Evolutionary conservation across 345 rosid genomes (phyloP), one percentile per base, ranked within the genome.

Genomic region (Trapa incisa): DNA sequence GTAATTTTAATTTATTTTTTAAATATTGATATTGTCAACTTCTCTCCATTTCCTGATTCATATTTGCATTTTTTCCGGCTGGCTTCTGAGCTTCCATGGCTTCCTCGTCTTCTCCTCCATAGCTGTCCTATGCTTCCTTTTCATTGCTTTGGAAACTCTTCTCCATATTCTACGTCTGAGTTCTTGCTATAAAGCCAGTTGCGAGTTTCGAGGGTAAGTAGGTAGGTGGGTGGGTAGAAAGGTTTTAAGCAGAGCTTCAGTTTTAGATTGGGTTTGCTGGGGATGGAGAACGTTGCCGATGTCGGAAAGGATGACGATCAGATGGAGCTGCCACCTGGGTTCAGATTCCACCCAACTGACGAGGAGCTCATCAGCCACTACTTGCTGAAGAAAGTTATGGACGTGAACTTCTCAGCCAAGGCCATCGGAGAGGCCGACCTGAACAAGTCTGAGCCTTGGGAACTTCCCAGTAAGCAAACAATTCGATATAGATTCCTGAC

Each of bases 371-470:
- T 93, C 69, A 80, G 83, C 42, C 89, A 88, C 75, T 90, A 93
- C 66, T 71, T 93, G 35, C 75, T 77, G 76, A 84, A 83, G 75
- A 90, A 90, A 76, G 98, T 88, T 66, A 76, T 76, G 13, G 85
- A 90, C 45, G 43, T 73, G 13, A 64, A 61, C 65, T 93, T 93
- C 80, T 47, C 86, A 1, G 78, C 90, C 53, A 78, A 75, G 79
- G 96, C 98, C 13, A 88, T 93, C 65, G 98, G 94, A 47, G 96
- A 90, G 70, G 97, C 88, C 10, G 98, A 93, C 65, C 78, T 93
- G 80, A 93, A 93, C 88, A 90, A 87, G 84, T 84, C 94, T 64
- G 98, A 93, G 78, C 98, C 98, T 6, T 93, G 98, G 98, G 98
- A 93, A 54, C 75, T 93, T 69, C 98, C 98, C 0, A 72, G 98